Conservation (phyloP, 2,329 filamentous ascomycete genomes). For the Diaporthe sp. region DNA sequence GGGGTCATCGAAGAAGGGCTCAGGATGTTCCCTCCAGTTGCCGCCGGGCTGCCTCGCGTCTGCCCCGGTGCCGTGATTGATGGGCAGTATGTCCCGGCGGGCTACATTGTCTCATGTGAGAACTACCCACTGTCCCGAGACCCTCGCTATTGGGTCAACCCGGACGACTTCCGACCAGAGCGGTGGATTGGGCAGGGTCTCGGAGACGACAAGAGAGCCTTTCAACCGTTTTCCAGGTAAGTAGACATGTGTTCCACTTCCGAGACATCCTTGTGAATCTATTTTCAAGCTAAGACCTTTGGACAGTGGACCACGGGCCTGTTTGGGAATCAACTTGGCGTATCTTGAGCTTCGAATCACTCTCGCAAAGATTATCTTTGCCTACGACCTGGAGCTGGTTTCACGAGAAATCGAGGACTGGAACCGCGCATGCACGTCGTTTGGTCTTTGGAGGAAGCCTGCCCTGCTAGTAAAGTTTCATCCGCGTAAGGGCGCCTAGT, state of each 20-base stretch:
- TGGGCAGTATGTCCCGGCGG: conserved; percentile 40
- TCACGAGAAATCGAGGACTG: conserved; percentile 36
- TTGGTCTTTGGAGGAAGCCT: conserved; percentile 38
- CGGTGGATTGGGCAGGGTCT: conserved; percentile 37
- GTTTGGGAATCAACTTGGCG: conserved; percentile 45
- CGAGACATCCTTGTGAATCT: no score
- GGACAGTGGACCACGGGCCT: conserved; percentile 35
- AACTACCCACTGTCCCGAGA: conserved; percentile 31
- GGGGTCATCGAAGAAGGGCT: conserved; percentile 34
- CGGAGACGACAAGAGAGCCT: conserved; percentile 45
- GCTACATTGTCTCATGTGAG: conserved; percentile 24
- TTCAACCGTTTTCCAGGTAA: conserved; percentile 49
- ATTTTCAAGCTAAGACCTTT: background rate
- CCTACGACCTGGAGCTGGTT: conserved; percentile 45
- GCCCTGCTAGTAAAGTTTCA: conserved; percentile 37
- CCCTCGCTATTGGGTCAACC: conserved; percentile 40
- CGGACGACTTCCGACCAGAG: conserved; percentile 35
- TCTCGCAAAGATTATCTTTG: conserved; percentile 48
- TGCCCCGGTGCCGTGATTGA: conserved; percentile 38
- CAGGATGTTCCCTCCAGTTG: conserved; percentile 32
- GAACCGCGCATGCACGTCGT: conserved; percentile 27
- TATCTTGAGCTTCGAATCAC: conserved; percentile 50
- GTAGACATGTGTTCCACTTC: background rate
- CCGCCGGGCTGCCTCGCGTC: conserved; percentile 39
- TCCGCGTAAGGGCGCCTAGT: background rate